Conservation (phyloP, 768 basidiomycete species). For the Sporobolomyces pararoseus region DNA sequence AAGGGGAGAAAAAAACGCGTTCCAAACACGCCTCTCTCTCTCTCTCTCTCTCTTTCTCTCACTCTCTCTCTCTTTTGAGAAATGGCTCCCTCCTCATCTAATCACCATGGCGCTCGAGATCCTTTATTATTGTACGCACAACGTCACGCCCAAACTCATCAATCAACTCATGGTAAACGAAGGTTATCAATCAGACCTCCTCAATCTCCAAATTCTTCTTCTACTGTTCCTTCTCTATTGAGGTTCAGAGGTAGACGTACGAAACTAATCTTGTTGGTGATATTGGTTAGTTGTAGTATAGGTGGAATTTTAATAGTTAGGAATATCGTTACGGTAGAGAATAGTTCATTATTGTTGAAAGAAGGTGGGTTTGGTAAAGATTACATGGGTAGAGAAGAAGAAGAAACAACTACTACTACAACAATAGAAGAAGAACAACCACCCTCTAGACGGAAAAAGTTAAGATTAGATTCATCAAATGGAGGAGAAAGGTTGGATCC, state of each 20-base stretch:
- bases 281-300: neutral
- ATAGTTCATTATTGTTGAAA: neutral
- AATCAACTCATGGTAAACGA: neutral
- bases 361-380: slow-evolving; percentile 30
- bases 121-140: neutral
- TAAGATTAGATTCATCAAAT: neutral
- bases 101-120: too few species aligned
- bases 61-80: neutral
- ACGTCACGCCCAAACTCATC: neutral
- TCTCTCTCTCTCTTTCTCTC: neutral
- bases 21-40: neutral
- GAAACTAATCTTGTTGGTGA: neutral
- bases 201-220: neutral
- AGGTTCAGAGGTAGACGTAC: slow-evolving; percentile 10
- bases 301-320: neutral
- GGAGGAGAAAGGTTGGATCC: slow-evolving; percentile 6
- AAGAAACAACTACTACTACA: neutral
- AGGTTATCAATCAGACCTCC: slow-evolving; percentile 31
- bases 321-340: neutral
- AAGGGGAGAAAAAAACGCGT: too few species aligned
- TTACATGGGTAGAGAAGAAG: slow-evolving; percentile 29
- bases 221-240: neutral
- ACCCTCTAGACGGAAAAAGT: neutral
- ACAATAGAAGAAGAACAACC: neutral
- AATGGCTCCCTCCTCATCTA: too few species aligned